phyloP scores from a whole-genome alignment of 306 rosid species.

The Cyclanthera cordifolia region DNA sequence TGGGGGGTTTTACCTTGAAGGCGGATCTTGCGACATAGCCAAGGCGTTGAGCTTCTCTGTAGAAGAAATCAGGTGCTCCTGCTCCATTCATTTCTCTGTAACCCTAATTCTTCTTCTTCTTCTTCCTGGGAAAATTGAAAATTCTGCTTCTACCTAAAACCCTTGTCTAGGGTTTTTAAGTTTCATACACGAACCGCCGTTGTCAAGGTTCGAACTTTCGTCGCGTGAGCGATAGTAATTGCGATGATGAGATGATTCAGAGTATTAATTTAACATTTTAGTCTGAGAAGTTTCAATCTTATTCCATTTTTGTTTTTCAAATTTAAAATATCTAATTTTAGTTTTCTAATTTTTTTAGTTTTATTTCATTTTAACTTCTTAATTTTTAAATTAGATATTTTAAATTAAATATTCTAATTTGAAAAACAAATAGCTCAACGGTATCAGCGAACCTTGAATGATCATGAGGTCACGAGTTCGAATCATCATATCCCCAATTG shows the following conservation, averaged over 20 bases:
- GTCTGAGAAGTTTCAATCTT: too few relatives aligned
- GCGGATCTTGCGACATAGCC: conserved; percentile 95
- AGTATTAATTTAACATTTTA: not conserved
- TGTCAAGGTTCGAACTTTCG: not conserved
- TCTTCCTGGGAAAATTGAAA: not conserved
- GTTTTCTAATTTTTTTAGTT: too few relatives aligned
- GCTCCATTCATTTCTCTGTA: conserved; percentile 42
- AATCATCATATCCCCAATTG: too few relatives aligned
- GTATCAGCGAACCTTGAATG: too few relatives aligned
- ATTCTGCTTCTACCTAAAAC: not conserved
- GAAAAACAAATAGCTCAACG: too few relatives aligned
- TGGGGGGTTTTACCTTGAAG: conserved; percentile 35
- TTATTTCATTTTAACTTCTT: too few relatives aligned
- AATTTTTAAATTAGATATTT: too few relatives aligned
- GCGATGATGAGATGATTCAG: not conserved
- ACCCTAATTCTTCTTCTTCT: not conserved
- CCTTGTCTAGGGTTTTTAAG: conserved; percentile 1
- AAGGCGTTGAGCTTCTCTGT: conserved; percentile 90
- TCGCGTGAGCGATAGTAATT: too few relatives aligned
- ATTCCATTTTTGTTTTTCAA: too few relatives aligned
- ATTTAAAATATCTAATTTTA: too few relatives aligned
- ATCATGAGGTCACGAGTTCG: too few relatives aligned
- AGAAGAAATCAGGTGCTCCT: conserved; percentile 80
- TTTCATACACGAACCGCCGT: not conserved
- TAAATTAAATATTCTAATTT: too few relatives aligned